These are phyloP conservation scores for Casuarina equisetifolia DNA, from an alignment of 306 rosid species.

Conservation along the genomic window DNA sequence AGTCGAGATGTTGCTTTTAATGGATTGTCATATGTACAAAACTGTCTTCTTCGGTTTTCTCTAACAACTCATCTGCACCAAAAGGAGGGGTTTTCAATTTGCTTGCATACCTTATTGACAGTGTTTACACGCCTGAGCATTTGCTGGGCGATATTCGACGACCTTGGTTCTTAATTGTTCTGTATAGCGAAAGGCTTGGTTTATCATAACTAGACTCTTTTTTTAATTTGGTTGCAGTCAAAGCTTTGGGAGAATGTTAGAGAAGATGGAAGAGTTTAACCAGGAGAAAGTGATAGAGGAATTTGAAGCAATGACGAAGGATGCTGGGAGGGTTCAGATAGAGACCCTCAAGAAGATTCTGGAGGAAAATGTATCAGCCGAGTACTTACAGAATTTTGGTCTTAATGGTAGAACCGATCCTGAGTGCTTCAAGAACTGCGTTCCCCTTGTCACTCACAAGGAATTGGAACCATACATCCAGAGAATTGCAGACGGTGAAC, in stretches of 20 bases:
- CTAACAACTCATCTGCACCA: background rate
- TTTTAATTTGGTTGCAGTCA: slow-evolving; percentile 10
- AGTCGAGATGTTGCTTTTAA: background rate
- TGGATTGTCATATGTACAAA: background rate
- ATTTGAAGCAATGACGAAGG: slow-evolving; percentile 70
- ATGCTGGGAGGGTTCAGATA: slow-evolving; percentile 72
- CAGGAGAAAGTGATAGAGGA: slow-evolving; percentile 65
- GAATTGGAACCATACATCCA: slow-evolving; percentile 69
- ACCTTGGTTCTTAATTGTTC: background rate
- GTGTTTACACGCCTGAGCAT: slow-evolving; percentile 2
- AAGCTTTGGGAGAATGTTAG: slow-evolving; percentile 57
- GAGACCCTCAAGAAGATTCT: slow-evolving; percentile 67
- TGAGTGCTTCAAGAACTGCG: slow-evolving; percentile 71
- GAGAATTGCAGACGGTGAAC: slow-evolving; percentile 69
- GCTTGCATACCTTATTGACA: background rate
- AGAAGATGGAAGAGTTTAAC: slow-evolving; percentile 59
- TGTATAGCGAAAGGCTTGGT: background rate
- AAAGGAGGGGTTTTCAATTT: background rate
- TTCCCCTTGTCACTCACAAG: slow-evolving; percentile 70
- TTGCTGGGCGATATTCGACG: background rate
- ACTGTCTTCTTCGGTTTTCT: background rate
- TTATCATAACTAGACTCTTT: background rate
- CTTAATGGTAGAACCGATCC: slow-evolving; percentile 78
- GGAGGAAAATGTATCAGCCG: slow-evolving; percentile 71
- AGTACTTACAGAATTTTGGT: slow-evolving; percentile 66